These are phyloP conservation scores for Leccinum holopus DNA, from an alignment of 1,284 basidiomycete species.

Conservation along the genomic window DNA sequence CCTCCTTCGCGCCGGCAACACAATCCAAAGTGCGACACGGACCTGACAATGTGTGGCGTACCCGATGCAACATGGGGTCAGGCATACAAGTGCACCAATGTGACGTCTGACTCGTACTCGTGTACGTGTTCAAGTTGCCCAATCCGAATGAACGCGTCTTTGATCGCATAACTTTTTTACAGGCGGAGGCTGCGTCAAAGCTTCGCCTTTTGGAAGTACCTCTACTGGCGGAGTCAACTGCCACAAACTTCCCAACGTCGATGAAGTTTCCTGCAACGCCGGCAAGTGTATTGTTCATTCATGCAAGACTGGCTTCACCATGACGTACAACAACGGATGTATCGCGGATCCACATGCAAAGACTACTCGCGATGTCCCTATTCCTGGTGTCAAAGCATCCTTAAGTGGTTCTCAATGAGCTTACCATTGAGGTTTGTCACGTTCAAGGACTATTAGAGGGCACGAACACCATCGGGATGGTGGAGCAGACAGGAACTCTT, in stretches of 20 bases:
- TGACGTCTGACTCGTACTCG: constrained; percentile 16
- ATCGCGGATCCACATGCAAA: background rate
- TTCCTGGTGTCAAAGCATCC: background rate
- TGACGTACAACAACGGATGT: background rate
- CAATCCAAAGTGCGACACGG: constrained; percentile 10
- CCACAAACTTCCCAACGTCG: constrained; percentile 13
- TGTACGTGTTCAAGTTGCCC: constrained; percentile 13
- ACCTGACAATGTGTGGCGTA: background rate
- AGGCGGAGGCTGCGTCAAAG: constrained; percentile 26
- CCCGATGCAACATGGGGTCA: constrained; percentile 11
- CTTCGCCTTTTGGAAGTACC: constrained; percentile 17
- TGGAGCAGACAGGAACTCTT: background rate
- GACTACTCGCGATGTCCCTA: background rate
- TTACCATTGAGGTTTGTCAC: background rate
- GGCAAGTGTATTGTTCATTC: constrained; percentile 15
- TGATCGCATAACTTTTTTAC: background rate
- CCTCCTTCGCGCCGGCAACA: constrained; percentile 19
- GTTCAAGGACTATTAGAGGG: background rate
- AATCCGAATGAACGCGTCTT: background rate
- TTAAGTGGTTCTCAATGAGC: too few species aligned
- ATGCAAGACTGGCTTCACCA: constrained; percentile 15
- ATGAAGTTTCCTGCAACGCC: constrained; percentile 14
- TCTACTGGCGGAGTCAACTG: constrained; percentile 19
- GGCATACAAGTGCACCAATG: constrained; percentile 21
- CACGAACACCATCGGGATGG: background rate